Base-by-base conservation (phyloP, 2,329 filamentous ascomycete genomes). In the Phaeosphaeria sp. region DNA sequence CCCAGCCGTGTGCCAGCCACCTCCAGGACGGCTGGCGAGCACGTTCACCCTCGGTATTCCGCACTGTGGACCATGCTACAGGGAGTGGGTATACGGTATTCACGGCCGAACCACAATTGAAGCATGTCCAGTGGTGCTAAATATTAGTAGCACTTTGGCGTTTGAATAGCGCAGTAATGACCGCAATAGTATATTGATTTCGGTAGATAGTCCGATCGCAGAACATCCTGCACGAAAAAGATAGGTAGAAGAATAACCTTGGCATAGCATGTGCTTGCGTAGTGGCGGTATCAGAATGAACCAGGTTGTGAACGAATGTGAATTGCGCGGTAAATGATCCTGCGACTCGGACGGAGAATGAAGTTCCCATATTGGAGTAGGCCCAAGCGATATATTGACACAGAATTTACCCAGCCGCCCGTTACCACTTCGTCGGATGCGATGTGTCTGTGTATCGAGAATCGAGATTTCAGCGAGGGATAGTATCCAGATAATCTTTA, bases 361-460 rank as follows among this genome's bases (percentile, higher is more conserved):
- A 51, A 56, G 33, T 52, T 58, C 46, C 41, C 56, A 60, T 61
- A 62, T 61, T 58, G 48, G 47, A 55, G 55, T 23, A n/a, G 42
- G 46, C 50, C 21, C 42, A 43, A 56, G 50, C 49, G 54, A 57
- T 58, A 25, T 23, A 58, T 64, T 61, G 59, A 46, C 57, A 46
- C 17, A 23, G 27, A 30, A 54, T 51, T 71, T 69, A 71, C 56
- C 63, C 67, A 68, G 53, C 62, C 63, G 65, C 64, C 60, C 52
- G 53, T 49, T 65, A 59, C 59, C 56, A 54, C 39, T n/a, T 30
- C 47, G 43, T 55, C 49, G 60, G 50, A 56, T 43, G 36, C 25
- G 48, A n/a, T 23, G 42, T 55, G 47, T 50, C 52, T 54, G 46
- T 50, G 42, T 47, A 47, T 18, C 39, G 55, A 18, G 41, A 36